phyloP scores from a whole-genome alignment of 805 yeast genomes.

The Dipodascopsis uninucleata region DNA sequence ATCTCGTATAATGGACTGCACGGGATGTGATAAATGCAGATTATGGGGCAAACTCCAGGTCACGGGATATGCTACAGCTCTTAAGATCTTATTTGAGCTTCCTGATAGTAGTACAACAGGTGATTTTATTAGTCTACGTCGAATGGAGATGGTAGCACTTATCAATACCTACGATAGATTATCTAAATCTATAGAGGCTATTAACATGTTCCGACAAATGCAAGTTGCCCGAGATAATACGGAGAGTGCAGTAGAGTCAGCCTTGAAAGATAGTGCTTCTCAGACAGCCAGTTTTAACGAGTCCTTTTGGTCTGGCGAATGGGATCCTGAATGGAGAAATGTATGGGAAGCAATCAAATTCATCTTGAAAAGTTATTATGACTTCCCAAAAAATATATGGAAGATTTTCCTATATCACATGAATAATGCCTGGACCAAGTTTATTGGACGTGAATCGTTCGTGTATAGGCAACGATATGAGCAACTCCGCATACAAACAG shows the following conservation, averaged over 20 bases:
- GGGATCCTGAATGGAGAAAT: constrained; percentile 49
- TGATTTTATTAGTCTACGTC: constrained; percentile 55
- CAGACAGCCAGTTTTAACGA: constrained; percentile 11
- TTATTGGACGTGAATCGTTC: constrained; percentile 54
- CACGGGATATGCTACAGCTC: constrained; percentile 95
- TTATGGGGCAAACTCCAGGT: constrained; percentile 98
- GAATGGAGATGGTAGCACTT: constrained; percentile 84
- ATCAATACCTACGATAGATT: constrained; percentile 90
- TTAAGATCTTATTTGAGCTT: constrained; percentile 81
- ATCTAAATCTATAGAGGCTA: constrained; percentile 75
- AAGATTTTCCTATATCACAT: constrained; percentile 48
- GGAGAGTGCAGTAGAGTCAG: constrained; percentile 6
- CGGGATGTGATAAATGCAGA: constrained; percentile 95
- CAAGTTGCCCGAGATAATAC: not conserved
- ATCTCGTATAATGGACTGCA: constrained; percentile 94
- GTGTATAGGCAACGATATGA: constrained; percentile 10
- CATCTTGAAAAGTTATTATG: constrained; percentile 59
- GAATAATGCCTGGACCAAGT: constrained; percentile 64
- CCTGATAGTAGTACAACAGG: constrained; percentile 46
- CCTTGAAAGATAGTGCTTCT: constrained; percentile 21
- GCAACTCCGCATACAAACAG: not conserved
- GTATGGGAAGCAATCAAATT: constrained; percentile 61
- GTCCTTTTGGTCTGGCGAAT: constrained; percentile 24
- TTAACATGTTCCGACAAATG: constrained; percentile 53
- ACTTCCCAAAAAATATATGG: constrained; percentile 64